Base-by-base conservation (phyloP, 1,284 basidiomycete species). In the Heterobasidion occidentale region DNA sequence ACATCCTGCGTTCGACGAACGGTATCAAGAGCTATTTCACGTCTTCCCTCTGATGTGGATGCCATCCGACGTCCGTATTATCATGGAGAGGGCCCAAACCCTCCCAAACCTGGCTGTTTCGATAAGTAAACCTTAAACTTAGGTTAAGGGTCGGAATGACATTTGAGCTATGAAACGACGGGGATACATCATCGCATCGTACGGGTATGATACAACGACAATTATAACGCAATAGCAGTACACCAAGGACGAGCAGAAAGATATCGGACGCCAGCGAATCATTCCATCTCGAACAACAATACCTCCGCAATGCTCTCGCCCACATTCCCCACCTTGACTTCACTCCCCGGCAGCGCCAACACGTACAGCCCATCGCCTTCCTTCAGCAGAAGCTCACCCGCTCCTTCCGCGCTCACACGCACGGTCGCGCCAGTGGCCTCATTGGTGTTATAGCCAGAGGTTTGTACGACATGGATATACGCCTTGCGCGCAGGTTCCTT, bases 301-400 rank as follows among this genome's bases (percentile, higher is more conserved):
- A 90, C 72, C 70, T 92, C 90, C 1, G 80, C 86, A 36, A 76
- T 70, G 34, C 67, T 70, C 56, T 81, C 77, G 0, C 86, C 84
- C 2, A 75, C 69, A 62, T 89, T 92, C 68, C 83, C 77, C 19
- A 82, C 71, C 36, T 74, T 72, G 36, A 86, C 64, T 20, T 76
- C 74, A 19, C 71, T 71, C 0, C 74, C 78, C 8, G 68, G 60
- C 50, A 72, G 67, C 36, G 78, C 77, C 52, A 67, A 65, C 57
- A 90, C 68, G 66, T 90, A 91, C n/a, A 81, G 81, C 0, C 85
- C 90, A 64, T 90, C 88, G 2, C 88, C 90, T 64, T 88, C 89
- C 45, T 69, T 68, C 58, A 83, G 63, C n/a, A 69, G 66, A 1
- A 77, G 66, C 48, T 74, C 74, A 5, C 69, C 69, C 12, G 71